Conservation (phyloP, 2,329 filamentous ascomycete species). For the Trichophyton verrucosum region DNA sequence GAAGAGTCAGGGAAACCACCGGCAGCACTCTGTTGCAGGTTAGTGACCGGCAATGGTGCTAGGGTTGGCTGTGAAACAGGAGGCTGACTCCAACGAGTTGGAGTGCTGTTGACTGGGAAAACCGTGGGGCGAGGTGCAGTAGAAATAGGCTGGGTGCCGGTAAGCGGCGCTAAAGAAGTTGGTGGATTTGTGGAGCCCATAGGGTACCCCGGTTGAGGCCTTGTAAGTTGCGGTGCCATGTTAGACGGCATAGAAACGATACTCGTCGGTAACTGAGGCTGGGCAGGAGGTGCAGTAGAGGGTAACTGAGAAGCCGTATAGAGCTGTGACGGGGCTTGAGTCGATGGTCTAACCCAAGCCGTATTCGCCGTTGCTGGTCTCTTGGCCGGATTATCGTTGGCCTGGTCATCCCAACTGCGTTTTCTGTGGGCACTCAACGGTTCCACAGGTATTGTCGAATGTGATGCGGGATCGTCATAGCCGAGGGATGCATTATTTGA, state of each 20-base stretch:
- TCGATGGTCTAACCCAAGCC: slow-evolving; percentile 13
- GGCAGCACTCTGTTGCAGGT: slow-evolving; percentile 20
- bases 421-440: slow-evolving; percentile 21
- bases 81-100: not conserved
- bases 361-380: slow-evolving; percentile 6
- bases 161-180: slow-evolving; percentile 18
- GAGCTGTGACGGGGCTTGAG: slow-evolving; percentile 17
- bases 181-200: slow-evolving; percentile 21
- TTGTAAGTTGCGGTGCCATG: slow-evolving; percentile 24
- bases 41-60: slow-evolving; percentile 20
- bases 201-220: slow-evolving; percentile 15
- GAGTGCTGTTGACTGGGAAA: not conserved
- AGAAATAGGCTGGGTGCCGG: not conserved
- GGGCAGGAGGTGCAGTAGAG: slow-evolving; percentile 22
- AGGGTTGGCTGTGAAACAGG: slow-evolving; percentile 13
- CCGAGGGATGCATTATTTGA: not conserved
- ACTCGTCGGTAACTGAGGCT: slow-evolving; percentile 23
- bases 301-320: slow-evolving; percentile 11
- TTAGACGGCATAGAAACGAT: slow-evolving; percentile 20
- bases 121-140: not conserved
- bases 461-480: not conserved
- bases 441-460: slow-evolving; percentile 8
- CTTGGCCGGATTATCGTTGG: slow-evolving; percentile 5
- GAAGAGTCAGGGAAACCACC: slow-evolving; percentile 23
- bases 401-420: slow-evolving; percentile 13